Evolutionary conservation across 306 rosid species (phyloP).

Genomic region (Lathyrus tuberosus): DNA sequence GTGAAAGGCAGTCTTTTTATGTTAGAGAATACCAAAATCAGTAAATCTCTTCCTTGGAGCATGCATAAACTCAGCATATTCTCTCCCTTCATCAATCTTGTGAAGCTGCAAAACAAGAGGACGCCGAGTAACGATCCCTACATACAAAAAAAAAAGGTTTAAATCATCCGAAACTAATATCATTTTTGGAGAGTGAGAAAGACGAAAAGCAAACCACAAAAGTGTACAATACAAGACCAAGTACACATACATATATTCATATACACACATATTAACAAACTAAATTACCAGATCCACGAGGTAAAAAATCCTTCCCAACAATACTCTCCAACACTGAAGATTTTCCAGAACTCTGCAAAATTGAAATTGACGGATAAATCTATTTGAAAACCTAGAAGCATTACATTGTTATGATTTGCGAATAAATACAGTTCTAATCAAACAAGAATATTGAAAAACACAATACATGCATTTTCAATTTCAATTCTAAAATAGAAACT

Average conservation of each 20-base stretch:
- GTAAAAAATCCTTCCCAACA: constrained; percentile 97
- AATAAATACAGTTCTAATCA: neutral
- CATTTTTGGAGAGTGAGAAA: neutral
- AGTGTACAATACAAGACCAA: neutral
- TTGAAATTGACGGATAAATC: constrained; percentile 10
- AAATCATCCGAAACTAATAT: constrained; percentile 13
- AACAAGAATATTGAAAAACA: neutral
- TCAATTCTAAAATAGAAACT: neutral
- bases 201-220: neutral
- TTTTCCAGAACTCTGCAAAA: constrained; percentile 89
- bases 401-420: neutral
- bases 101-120: constrained; percentile 95
- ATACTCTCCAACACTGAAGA: constrained; percentile 97
- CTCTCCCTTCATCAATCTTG: constrained; percentile 72
- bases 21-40: constrained; percentile 65
- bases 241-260: neutral
- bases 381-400: constrained; percentile 7
- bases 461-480: neutral
- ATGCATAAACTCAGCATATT: constrained; percentile 92
- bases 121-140: constrained; percentile 92
- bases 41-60: constrained; percentile 73
- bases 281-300: constrained; percentile 94
- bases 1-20: neutral
- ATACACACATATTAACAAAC: neutral
- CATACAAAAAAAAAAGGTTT: constrained; percentile 25